These are phyloP conservation scores for Cucumis melo DNA, from an alignment of 306 rosid genomes.

Conservation along the genomic window DNA sequence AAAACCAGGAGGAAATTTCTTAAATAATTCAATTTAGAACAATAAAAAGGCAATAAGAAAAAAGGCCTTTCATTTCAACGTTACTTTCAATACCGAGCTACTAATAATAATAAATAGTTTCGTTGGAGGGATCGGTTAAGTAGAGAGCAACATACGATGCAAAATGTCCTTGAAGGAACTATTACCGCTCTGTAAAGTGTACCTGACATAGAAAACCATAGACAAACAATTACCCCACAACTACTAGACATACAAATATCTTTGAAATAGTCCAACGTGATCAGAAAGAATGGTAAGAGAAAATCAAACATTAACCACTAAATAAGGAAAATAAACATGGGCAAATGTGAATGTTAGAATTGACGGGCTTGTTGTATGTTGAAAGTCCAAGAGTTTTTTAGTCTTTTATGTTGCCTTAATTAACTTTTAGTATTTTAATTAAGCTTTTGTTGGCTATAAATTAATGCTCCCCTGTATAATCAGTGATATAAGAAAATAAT, in stretches of 20 bases:
- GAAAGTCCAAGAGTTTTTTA: too few relatives aligned
- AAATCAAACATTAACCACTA: background rate
- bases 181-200: slow-evolving; percentile 76
- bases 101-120: background rate
- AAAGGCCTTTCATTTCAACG: background rate
- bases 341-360: background rate
- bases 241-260: background rate
- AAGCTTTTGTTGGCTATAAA: too few relatives aligned
- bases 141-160: slow-evolving; percentile 54
- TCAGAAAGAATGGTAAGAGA: background rate
- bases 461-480: too few relatives aligned
- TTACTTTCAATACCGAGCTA: background rate
- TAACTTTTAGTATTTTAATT: too few relatives aligned
- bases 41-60: background rate
- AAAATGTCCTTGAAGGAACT: slow-evolving; percentile 89
- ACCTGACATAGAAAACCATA: slow-evolving; percentile 46
- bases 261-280: background rate
- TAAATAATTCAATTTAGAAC: background rate
- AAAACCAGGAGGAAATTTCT: background rate
- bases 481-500: too few relatives aligned
- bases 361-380: too few relatives aligned
- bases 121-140: background rate
- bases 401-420: too few relatives aligned
- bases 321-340: background rate
- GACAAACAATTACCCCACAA: slow-evolving; percentile 9